Base-by-base conservation (phyloP, 495 filamentous ascomycete species). In the Clohesyomyces aquaticus region DNA sequence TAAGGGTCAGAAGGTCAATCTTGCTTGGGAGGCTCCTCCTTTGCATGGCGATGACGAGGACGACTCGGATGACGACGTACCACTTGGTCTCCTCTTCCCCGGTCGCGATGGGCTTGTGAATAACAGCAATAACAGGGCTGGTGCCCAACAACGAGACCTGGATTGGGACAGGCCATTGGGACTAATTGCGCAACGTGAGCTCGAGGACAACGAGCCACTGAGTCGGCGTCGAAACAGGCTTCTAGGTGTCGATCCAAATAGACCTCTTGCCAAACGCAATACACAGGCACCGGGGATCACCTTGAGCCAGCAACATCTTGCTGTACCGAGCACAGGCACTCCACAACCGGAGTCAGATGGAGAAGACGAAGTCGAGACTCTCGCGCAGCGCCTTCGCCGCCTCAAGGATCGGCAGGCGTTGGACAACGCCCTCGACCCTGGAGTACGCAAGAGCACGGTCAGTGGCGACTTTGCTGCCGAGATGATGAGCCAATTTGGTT, bases 171-270 rank as follows among this genome's bases (percentile, higher is more conserved):
- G 89, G 18, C 92, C 93, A 0, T 71, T 93, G 21, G 94, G 94
- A 14, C 77, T 98, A 19, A 87, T 98, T 79, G 92, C 93, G 71
- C 84, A 83, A 69, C 84, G 88, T 9, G 85, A 96, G 55, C 76
- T 93, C 64, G 94, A 98, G 74, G 94, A 98, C 66, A 91, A 88
- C 50, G 94, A 98, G 69, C 92, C 94, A 4, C 77, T 98, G 43
- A 92, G 90, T 66, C 79, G 79, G 18, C 87, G 94, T 9, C 85
- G 91, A 35, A 89, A 89, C 27, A 80, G 94, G 64, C 80, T 98
- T 16, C 82, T 85, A 55, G 92, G 89, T 52, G 78, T 80, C 49
- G 68, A 73, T 0, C 70, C 74, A 0, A 59, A 54, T 38, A 68
- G 72, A 42, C 53, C 41, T 48, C 71, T 73, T 1, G 69, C 76